A percentile compares a stretch with the other conserved stretches of the same genome.
Conservation (phyloP, 2,329 filamentous ascomycete genomes). For the Fusarium redolens region DNA sequence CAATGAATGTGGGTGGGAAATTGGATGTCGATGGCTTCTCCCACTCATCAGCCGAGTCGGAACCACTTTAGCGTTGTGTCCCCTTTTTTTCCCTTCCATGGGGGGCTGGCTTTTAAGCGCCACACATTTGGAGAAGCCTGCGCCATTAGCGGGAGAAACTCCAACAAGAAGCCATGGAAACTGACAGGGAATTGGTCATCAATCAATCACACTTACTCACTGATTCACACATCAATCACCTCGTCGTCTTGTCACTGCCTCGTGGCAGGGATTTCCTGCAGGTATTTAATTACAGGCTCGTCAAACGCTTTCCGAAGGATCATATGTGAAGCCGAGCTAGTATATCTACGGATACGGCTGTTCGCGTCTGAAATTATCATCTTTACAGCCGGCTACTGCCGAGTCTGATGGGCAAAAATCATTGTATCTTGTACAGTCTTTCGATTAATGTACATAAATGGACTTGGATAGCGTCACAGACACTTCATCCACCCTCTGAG, state of each 20-base stretch:
- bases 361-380: neutral
- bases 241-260: slow-evolving; percentile 7
- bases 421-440: neutral
- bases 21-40: slow-evolving; percentile 46
- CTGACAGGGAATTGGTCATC: slow-evolving; percentile 10
- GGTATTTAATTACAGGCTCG: slow-evolving; percentile 28
- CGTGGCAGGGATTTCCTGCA: slow-evolving; percentile 20
- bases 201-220: no score
- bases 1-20: slow-evolving; percentile 42
- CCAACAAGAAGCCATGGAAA: slow-evolving; percentile 12
- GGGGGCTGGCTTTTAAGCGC: slow-evolving; percentile 21
- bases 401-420: neutral
- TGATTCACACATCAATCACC: slow-evolving; percentile 16
- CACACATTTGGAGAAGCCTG: slow-evolving; percentile 29
- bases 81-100: slow-evolving; percentile 36
- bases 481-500: neutral
- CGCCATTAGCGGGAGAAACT: slow-evolving; percentile 3
- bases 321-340: slow-evolving; percentile 1
- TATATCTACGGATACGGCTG: neutral
- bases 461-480: neutral
- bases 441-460: neutral
- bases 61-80: slow-evolving; percentile 40
- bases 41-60: slow-evolving; percentile 37
- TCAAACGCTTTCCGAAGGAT: slow-evolving; percentile 10
- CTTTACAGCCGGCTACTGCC: neutral